A percentile compares a stretch with the other conserved stretches of the same genome.
These are phyloP conservation scores for Alternaria viburni DNA, from an alignment of 2,329 filamentous ascomycete genomes.

Conservation along the genomic window DNA sequence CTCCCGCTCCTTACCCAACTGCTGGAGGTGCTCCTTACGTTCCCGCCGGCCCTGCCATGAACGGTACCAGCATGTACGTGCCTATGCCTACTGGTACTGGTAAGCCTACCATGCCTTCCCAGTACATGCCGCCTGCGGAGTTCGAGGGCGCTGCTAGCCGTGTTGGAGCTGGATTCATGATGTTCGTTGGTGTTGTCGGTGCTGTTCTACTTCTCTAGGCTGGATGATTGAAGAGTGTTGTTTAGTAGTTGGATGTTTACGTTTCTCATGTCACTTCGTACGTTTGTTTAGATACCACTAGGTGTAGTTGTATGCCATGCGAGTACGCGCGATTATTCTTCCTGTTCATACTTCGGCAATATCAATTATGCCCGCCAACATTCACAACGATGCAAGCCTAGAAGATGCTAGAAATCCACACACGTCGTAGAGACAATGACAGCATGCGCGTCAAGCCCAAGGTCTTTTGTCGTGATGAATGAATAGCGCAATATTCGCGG, in stretches of 20 bases:
- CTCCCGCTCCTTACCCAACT: slow-evolving; percentile 15
- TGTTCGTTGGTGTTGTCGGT: slow-evolving; percentile 23
- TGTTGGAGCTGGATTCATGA: slow-evolving; percentile 27
- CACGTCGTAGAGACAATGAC: neutral
- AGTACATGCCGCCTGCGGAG: slow-evolving; percentile 15
- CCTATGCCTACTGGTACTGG: slow-evolving; percentile 20
- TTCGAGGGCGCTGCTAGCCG: slow-evolving; percentile 38
- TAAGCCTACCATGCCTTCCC: slow-evolving; percentile 18
- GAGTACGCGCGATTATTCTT: neutral
- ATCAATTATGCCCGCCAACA: neutral
- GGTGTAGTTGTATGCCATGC: slow-evolving; percentile 1
- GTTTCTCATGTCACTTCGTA: slow-evolving; percentile 9
- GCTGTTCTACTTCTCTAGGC: slow-evolving; percentile 31
- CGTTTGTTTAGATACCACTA: slow-evolving; percentile 3
- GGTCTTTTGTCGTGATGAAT: neutral
- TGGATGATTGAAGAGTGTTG: neutral
- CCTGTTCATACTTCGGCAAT: neutral
- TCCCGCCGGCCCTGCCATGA: slow-evolving; percentile 10
- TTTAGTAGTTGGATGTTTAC: neutral
- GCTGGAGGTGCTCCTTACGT: slow-evolving; percentile 10
- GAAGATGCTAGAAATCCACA: neutral
- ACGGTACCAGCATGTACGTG: slow-evolving; percentile 15
- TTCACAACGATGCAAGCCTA: neutral
- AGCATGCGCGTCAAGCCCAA: neutral
- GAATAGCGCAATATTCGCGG: neutral